Base-by-base conservation (phyloP, 2,329 filamentous ascomycete genomes). In the Ophiocordyceps unilateralis region DNA sequence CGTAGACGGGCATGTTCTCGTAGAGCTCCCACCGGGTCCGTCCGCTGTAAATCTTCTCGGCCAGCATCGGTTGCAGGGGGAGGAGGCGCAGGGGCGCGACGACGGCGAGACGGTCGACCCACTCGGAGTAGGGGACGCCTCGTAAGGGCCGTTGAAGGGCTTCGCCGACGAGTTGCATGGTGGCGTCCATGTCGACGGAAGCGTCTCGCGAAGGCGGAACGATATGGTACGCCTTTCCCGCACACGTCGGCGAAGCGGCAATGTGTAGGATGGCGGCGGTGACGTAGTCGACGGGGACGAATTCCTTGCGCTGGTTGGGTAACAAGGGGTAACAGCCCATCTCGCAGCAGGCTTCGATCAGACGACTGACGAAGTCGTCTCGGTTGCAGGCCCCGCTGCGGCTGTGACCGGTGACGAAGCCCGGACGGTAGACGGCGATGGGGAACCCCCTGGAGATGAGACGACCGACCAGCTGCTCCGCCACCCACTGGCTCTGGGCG, bases 281-380 rank as follows among this genome's bases (percentile, higher is more conserved):
- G 40, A 41, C 40, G 26, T 41, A 41, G 26, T 41, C 40, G 26
- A 41, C 40, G 17, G 40, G 40, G 17, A 41, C 40, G 14, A 41
- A 41, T 26, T 41, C 40, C 40, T 41, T 41, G 19, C 40, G 40
- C 11, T 41, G 40, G 26, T 34, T 41, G 17, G 40, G 40, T 1
- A 41, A 26, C 10, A 30, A 15, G 5, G 40, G 40, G 17, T 30
- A 41, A 17, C 40, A 41, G 12, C 40, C 40, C 40, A 41, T 41
- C 26, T 41, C 24, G 26, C 40, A 22, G 40, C 40, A 41, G 2
- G 40, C 24, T 4, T 41, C 24, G 6, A 41, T 41, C 17, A 41
- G 26, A 2, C 40, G 24, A 15, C 24, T 32, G 40, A 41, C 17
- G 17, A 41, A 41, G 12, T 41, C 40, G 15, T 41, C 40, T 4